Evolutionary conservation across 495 filamentous ascomycete species (phyloP).

Genomic region (Hamigera avellanea): DNA sequence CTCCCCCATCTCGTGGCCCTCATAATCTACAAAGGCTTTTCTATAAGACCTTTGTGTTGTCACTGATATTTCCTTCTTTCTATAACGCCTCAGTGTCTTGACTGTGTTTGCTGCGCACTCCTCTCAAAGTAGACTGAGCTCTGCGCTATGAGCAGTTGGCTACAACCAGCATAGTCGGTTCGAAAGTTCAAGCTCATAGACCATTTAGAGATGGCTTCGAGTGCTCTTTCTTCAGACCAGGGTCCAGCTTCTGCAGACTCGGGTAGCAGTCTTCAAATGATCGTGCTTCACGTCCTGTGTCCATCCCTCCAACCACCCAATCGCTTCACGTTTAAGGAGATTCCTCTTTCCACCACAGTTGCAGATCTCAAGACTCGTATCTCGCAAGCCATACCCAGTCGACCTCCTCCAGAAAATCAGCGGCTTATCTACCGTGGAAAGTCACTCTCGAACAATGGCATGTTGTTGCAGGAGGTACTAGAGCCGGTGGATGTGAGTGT

Average conservation of each 20-base stretch:
- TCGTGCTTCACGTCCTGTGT: constrained; percentile 54
- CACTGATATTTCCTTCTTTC: too few species aligned
- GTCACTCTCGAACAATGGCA: constrained; percentile 38
- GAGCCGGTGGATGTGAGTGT: constrained; percentile 41
- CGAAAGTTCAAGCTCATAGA: neutral
- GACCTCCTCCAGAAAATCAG: constrained; percentile 41
- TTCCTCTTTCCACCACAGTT: constrained; percentile 46
- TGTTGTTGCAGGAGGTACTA: constrained; percentile 47
- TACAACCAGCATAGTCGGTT: neutral
- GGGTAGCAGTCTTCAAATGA: constrained; percentile 6
- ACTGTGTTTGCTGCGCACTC: too few species aligned
- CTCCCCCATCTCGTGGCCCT: too few species aligned
- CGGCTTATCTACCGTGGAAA: constrained; percentile 58
- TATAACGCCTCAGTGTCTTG: too few species aligned
- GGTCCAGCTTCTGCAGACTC: constrained; percentile 1
- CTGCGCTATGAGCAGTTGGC: neutral
- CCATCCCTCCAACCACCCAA: constrained; percentile 46
- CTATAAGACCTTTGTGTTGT: too few species aligned
- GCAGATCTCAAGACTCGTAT: constrained; percentile 50
- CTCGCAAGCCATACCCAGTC: constrained; percentile 38
- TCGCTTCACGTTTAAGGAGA: constrained; percentile 38
- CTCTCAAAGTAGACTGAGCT: too few species aligned
- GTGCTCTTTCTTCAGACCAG: neutral
- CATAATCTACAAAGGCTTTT: too few species aligned
- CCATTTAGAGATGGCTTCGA: constrained; percentile 2